phyloP scores from a whole-genome alignment of 805 yeast genomes.

The Starmera caribaea region DNA sequence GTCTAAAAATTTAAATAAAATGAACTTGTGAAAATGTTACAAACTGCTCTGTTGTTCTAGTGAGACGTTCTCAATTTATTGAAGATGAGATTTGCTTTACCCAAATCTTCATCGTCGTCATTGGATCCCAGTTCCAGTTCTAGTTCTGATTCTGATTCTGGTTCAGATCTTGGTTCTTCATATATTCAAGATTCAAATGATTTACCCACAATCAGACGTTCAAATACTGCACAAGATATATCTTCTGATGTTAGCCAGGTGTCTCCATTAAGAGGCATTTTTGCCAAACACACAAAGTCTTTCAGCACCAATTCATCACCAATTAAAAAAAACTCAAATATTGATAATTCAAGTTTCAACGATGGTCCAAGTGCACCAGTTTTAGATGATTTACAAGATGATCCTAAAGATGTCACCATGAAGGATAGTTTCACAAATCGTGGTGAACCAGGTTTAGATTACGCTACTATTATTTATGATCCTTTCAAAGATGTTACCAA shows the following conservation, averaged over 20 bases:
- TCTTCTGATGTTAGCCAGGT: neutral
- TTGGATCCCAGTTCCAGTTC: no score
- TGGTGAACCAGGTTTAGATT: neutral
- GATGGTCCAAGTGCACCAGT: neutral
- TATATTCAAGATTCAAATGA: no score
- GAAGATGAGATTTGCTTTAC: no score
- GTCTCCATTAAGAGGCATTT: constrained; percentile 1
- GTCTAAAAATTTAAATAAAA: no score
- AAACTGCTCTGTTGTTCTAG: no score
- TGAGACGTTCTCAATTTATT: no score
- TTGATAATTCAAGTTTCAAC: neutral
- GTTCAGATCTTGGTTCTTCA: no score
- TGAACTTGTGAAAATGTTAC: no score
- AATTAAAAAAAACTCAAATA: neutral
- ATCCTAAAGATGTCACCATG: neutral
- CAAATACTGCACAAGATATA: neutral
- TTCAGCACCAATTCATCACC: constrained; percentile 2
- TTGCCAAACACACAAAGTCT: neutral
- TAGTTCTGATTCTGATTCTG: no score
- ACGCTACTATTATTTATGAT: neutral
- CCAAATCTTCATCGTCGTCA: no score
- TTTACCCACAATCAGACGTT: constrained; percentile 1
- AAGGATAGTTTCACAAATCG: neutral
- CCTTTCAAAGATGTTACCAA: no score
- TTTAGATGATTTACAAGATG: neutral